A percentile compares a stretch with the other conserved stretches of the same genome.
Conservation (phyloP, 371 early-diverging fungal genomes). For the Rhizopus delemar region DNA sequence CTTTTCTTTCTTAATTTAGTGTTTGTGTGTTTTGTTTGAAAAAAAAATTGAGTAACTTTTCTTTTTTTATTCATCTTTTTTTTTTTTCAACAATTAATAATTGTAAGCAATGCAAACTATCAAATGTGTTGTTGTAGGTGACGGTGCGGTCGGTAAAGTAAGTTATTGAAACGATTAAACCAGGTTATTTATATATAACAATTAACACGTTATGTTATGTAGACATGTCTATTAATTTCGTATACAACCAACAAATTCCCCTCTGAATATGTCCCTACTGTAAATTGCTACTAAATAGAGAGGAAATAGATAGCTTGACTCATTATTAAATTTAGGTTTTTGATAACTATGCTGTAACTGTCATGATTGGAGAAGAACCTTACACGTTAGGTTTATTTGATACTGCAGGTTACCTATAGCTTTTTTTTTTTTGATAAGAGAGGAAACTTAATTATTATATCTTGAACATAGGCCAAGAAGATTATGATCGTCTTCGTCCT, state of each 20-base stretch:
- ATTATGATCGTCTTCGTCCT: slow-evolving; percentile 97
- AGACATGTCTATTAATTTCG: slow-evolving; percentile 97
- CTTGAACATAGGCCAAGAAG: slow-evolving; percentile 72
- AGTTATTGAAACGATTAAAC: slow-evolving; percentile 6
- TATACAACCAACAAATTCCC: slow-evolving; percentile 99
- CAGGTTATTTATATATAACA: neutral
- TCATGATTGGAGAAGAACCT: slow-evolving; percentile 92
- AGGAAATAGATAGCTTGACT: neutral
- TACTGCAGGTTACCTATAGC: slow-evolving; percentile 70
- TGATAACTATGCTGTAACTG: slow-evolving; percentile 98
- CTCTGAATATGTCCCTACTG: slow-evolving; percentile 97
- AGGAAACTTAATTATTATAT: neutral
- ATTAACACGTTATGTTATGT: slow-evolving; percentile 14
- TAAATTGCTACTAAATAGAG: slow-evolving; percentile 33
- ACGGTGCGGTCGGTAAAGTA: slow-evolving; percentile 98
- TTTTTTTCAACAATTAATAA: neutral
- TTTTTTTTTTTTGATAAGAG: neutral
- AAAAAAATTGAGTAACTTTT: slow-evolving; percentile 2
- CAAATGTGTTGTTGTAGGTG: slow-evolving; percentile 96
- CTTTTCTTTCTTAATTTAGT: neutral
- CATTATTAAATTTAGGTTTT: slow-evolving; percentile 69
- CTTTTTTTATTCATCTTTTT: slow-evolving; percentile 8
- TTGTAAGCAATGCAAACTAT: slow-evolving; percentile 77
- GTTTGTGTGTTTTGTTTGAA: neutral
- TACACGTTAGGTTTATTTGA: slow-evolving; percentile 94